Percentiles rank a stretch among this genome's conserved stretches.
Evolutionary conservation across 305 asterid genomes (phyloP).

Genomic region (Plantago coronopus): DNA sequence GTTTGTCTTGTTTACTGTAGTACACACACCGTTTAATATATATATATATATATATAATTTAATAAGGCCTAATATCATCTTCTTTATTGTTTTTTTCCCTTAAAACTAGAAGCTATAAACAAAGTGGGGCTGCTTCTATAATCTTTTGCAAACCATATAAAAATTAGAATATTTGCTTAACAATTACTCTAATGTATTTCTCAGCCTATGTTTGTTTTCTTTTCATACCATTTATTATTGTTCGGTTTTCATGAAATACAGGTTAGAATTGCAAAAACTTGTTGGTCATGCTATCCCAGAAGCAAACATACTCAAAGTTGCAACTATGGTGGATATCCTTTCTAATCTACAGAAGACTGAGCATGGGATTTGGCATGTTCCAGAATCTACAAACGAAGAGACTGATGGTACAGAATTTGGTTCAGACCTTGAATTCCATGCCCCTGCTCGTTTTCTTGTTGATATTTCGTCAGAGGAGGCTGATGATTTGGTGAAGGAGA

Average conservation of each 20-base stretch:
- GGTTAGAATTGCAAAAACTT: conserved; percentile 74
- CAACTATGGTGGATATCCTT: conserved; percentile 58
- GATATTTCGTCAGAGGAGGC: conserved; percentile 57
- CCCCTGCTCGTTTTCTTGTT: conserved; percentile 75
- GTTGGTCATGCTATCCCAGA: conserved; percentile 57
- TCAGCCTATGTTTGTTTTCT: too few species aligned
- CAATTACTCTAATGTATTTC: too few species aligned
- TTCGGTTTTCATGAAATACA: conserved; percentile 30
- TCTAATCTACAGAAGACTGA: conserved; percentile 49
- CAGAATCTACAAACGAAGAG: conserved; percentile 37
- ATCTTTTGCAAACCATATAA: too few species aligned
- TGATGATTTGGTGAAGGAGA: conserved; percentile 42
- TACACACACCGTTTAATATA: too few species aligned
- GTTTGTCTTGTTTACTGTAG: too few species aligned
- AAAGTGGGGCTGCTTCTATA: too few species aligned
- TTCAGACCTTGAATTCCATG: conserved; percentile 65
- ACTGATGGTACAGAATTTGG: conserved; percentile 75
- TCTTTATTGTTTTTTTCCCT: too few species aligned
- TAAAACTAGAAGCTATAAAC: too few species aligned
- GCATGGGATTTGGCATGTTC: conserved; percentile 30
- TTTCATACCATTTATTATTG: background rate
- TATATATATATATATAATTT: too few species aligned
- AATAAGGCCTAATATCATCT: too few species aligned
- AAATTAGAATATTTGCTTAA: too few species aligned
- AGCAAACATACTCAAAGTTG: conserved; percentile 50